These are phyloP conservation scores for Camillea tinctor DNA, from an alignment of 2,329 filamentous ascomycete species.

Conservation along the genomic window DNA sequence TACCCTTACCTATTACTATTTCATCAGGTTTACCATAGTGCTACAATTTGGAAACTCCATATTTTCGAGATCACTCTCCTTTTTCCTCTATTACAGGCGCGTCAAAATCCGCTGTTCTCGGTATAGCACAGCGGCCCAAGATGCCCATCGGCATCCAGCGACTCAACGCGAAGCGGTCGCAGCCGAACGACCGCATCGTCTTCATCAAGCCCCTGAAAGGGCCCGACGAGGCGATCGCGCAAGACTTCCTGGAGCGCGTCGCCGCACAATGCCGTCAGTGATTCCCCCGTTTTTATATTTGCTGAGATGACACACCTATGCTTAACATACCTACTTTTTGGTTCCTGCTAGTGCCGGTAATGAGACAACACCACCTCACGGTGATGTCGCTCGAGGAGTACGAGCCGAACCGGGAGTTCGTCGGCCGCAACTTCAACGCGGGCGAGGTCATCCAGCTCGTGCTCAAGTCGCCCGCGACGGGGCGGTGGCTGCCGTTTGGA, in stretches of 20 bases:
- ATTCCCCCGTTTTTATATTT: background rate
- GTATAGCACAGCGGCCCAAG: no score
- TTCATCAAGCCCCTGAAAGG: constrained; percentile 81
- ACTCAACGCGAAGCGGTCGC: constrained; percentile 70
- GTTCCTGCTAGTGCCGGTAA: constrained; percentile 57
- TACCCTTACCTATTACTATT: background rate
- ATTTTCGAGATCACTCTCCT: no score
- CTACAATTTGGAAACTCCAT: no score
- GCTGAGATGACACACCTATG: background rate
- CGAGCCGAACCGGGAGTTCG: constrained; percentile 76
- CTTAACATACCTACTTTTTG: no score
- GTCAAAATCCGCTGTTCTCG: no score
- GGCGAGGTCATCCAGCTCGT: constrained; percentile 87
- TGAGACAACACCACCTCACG: constrained; percentile 63
- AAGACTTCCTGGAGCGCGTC: constrained; percentile 72
- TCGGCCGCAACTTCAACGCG: constrained; percentile 86
- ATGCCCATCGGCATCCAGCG: constrained; percentile 81
- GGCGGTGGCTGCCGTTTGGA: constrained; percentile 74
- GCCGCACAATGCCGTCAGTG: constrained; percentile 72
- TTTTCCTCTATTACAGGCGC: no score
- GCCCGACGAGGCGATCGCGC: constrained; percentile 58
- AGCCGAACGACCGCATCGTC: constrained; percentile 75
- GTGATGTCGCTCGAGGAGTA: constrained; percentile 78
- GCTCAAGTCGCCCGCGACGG: constrained; percentile 62
- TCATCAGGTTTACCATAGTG: no score